Base-by-base conservation (phyloP, 1,284 basidiomycete genomes). In the Meira nashicola region DNA sequence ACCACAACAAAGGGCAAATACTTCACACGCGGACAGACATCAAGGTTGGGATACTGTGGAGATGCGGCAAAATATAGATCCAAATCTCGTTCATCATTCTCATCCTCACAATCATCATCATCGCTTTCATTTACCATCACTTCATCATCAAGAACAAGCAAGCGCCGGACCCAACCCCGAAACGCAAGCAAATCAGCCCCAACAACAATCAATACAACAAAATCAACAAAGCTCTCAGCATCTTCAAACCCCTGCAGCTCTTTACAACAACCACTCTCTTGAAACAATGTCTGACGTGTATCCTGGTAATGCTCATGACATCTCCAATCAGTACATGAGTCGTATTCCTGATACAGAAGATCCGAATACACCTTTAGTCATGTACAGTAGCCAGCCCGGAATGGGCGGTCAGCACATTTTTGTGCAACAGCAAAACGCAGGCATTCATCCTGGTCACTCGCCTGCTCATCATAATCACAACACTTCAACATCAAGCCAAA, bases 41-140 rank as follows among this genome's bases (percentile, higher is more conserved):
- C 49, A 61, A 9, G 66, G 62, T 19, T 62, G 65, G 46, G 59
- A 59, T 6, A 54, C 55, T 12, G 64, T 60, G 10, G 46, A 1
- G 1, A 17, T 11, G 21, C 47, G 6, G 8, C 61, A 12, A 48
- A 49, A 54, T 17, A 33, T 44, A 7, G 25, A 55, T 11, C 52
- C 40, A 25, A 59, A 52, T 23, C 14, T 44, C 49, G 17, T 58
- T 62, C 15, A 46, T 19, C 25, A 14, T 59, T 64, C 9, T 60
- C 60, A 50, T 33, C 50, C 23, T 39, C 33, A 50, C 21, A 25
- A 50, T 25, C 14, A 50, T 17, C 47, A 50, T 14, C 50, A 53
- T 39, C 50, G 37, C 38, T 33, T 33, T 17, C 37, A 41, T 17
- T 14, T 33, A 41, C 17, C 28, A 8, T 38, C 50, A 17, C 14